Evolutionary conservation across 139 green algal species (phyloP).

Genomic region (Medakamo hakoo): DNA sequence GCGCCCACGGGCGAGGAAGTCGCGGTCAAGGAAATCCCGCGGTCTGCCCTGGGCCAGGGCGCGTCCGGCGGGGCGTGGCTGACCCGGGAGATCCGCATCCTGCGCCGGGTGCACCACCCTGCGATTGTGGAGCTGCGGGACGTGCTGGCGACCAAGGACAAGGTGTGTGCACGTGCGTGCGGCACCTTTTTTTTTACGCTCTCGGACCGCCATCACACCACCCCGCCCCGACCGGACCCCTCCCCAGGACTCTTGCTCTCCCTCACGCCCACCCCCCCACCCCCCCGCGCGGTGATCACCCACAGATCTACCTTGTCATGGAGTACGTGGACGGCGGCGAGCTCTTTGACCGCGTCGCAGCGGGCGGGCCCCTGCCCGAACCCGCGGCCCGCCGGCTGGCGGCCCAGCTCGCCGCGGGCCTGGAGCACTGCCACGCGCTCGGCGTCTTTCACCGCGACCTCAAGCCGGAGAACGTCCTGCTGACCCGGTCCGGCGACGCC

Average conservation of each 20-base stretch:
- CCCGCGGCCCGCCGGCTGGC: constrained; percentile 26
- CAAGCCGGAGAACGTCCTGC: constrained; percentile 52
- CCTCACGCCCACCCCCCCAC: too few species aligned
- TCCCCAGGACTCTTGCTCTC: too few species aligned
- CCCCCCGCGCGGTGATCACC: too few species aligned
- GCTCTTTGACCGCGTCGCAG: constrained; percentile 49
- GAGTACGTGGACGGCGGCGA: constrained; percentile 55
- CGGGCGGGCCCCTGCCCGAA: constrained; percentile 33
- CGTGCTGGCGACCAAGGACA: constrained; percentile 38
- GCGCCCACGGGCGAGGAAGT: constrained; percentile 31
- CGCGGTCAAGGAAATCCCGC: constrained; percentile 49
- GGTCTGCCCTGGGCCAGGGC: constrained; percentile 6
- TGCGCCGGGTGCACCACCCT: constrained; percentile 40
- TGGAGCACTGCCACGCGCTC: constrained; percentile 42
- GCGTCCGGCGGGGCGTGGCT: constrained; percentile 18
- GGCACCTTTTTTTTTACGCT: too few species aligned
- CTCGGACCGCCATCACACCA: too few species aligned
- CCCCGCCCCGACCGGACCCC: too few species aligned
- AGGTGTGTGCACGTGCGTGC: not conserved
- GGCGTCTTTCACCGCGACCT: constrained; percentile 36
- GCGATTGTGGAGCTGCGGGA: constrained; percentile 51
- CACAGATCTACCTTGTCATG: constrained; percentile 63
- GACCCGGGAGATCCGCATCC: constrained; percentile 50
- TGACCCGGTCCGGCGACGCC: constrained; percentile 18
- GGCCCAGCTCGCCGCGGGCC: constrained; percentile 44